Percentiles rank a stretch among this genome's conserved stretches.
Evolutionary conservation across 139 green algal species (phyloP).

Genomic region (Haematococcus lacustris): DNA sequence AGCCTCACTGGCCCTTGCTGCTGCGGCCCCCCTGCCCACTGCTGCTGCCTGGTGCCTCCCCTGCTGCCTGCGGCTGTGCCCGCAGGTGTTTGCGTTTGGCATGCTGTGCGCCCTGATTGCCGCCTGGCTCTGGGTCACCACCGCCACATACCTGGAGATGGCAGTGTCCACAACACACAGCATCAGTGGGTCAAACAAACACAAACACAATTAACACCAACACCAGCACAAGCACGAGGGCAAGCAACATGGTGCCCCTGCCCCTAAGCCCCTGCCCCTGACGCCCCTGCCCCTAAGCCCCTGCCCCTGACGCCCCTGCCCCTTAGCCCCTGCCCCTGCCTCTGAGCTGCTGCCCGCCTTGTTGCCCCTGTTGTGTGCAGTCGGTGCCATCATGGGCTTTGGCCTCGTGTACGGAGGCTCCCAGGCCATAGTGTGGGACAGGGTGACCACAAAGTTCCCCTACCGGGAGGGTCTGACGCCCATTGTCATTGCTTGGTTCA

Average conservation of each 20-base stretch:
- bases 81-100: conserved; percentile 34
- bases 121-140: conserved; percentile 29
- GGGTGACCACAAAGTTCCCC: conserved; percentile 16
- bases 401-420: conserved; percentile 23
- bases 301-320: not conserved
- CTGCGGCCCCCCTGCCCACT: not conserved
- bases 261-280: not conserved
- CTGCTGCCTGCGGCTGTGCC: not conserved
- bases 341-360: not conserved
- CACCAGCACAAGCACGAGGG: not conserved
- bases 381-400: conserved; percentile 39
- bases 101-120: conserved; percentile 35
- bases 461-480: conserved; percentile 2
- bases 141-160: conserved; percentile 42
- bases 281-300: not conserved
- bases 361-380: conserved; percentile 1
- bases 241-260: not conserved
- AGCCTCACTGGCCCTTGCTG: not conserved
- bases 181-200: conserved; percentile 23
- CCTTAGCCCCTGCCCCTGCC: not conserved
- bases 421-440: conserved; percentile 21
- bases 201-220: not conserved
- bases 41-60: not conserved
- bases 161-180: conserved; percentile 56
- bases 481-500: conserved; percentile 24